A percentile compares a stretch with the other conserved stretches of the same genome.
These are phyloP conservation scores for Colletotrichum higginsianum DNA, from an alignment of 2,329 filamentous ascomycete genomes.

Conservation along the genomic window DNA sequence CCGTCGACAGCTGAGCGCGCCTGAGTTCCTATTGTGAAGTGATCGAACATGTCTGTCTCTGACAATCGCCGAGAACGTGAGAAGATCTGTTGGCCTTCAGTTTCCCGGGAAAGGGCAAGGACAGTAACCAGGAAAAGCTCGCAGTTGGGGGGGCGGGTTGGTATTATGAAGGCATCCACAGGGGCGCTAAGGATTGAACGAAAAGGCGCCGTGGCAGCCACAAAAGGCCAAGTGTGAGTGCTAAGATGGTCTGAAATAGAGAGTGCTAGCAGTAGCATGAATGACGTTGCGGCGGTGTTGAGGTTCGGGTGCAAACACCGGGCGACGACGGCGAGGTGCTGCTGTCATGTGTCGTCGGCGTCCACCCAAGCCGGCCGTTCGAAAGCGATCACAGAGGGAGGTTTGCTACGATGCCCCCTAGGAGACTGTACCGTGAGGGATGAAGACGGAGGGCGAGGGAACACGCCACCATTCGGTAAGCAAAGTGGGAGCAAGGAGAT, in stretches of 20 bases:
- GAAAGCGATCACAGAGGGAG: background rate
- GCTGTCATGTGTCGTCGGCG: conserved; percentile 21
- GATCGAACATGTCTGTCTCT: conserved; percentile 29
- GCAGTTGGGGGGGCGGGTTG: conserved; percentile 9
- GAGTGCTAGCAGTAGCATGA: conserved; percentile 21
- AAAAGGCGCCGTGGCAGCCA: conserved; percentile 31
- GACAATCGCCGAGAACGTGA: background rate
- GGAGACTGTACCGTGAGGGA: background rate
- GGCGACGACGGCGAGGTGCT: conserved; percentile 3
- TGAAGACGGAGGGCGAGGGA: background rate
- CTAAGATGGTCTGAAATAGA: conserved; percentile 11
- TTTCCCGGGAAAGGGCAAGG: conserved; percentile 6
- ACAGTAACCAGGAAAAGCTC: background rate
- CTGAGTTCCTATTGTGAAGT: conserved; percentile 35
- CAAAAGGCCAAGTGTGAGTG: conserved; percentile 31
- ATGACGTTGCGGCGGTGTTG: conserved; percentile 30
- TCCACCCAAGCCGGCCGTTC: conserved; percentile 1
- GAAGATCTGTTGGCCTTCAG: background rate
- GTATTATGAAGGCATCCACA: conserved; percentile 41
- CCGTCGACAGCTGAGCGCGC: conserved; percentile 20
- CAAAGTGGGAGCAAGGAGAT: conserved; percentile 9
- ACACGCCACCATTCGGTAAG: background rate
- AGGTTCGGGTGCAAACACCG: conserved; percentile 2
- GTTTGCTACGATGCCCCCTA: background rate
- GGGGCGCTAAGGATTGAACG: conserved; percentile 27